phyloP scores from a whole-genome alignment of 1,284 basidiomycete genomes.

The Rhodofomes roseus region DNA sequence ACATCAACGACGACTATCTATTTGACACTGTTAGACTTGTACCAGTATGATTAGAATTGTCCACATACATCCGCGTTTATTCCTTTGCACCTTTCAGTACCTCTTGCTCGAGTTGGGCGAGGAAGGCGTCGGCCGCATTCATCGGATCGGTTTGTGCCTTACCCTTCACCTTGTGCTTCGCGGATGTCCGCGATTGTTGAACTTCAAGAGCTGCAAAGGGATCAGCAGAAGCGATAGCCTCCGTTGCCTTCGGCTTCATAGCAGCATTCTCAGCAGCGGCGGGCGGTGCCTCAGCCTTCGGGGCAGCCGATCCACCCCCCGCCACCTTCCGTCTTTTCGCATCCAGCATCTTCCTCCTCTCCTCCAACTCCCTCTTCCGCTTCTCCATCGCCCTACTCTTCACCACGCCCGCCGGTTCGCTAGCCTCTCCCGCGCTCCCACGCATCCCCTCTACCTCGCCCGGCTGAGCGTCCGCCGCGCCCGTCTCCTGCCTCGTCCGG shows the following conservation, averaged over 20 bases:
- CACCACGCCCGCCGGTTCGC: slow-evolving; percentile 10
- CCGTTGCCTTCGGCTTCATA: background rate
- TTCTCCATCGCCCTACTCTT: slow-evolving; percentile 72
- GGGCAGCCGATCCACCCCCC: slow-evolving; percentile 9
- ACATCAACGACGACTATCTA: background rate
- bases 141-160: slow-evolving; percentile 14
- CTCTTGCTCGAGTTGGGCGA: slow-evolving; percentile 58
- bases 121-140: slow-evolving; percentile 55
- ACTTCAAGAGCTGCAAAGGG: slow-evolving; percentile 51
- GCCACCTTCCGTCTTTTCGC: slow-evolving; percentile 73
- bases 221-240: slow-evolving; percentile 26
- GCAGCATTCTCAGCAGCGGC: slow-evolving; percentile 1
- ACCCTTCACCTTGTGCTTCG: slow-evolving; percentile 23
- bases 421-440: slow-evolving; percentile 23
- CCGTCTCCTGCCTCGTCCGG: slow-evolving; percentile 52
- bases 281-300: slow-evolving; percentile 1
- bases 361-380: slow-evolving; percentile 75
- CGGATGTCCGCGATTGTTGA: slow-evolving; percentile 14
- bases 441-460: slow-evolving; percentile 70
- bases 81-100: slow-evolving; percentile 13
- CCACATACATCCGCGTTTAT: background rate
- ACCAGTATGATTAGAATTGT: background rate
- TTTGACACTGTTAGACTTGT: background rate
- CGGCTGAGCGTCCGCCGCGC: slow-evolving; percentile 53
- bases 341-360: slow-evolving; percentile 71